Evolutionary conservation across 2,329 filamentous ascomycete genomes (phyloP), one percentile per base, ranked within the genome.

Genomic region (Myriosclerotinia curreyana): DNA sequence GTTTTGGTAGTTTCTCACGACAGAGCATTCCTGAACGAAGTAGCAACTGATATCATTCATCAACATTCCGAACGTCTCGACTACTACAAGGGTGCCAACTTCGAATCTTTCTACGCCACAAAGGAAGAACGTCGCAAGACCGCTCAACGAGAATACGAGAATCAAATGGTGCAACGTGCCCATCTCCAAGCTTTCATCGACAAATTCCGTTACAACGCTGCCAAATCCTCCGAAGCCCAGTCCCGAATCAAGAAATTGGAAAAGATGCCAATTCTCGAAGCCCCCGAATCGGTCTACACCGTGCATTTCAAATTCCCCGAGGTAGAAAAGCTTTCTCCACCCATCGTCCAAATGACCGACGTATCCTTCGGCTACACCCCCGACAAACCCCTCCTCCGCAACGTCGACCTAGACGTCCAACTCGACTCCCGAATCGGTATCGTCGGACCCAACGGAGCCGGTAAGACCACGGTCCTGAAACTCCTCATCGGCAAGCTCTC

Each of bases 171-270:
- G 0, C 87, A 94, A 77, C 86, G 95, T 71, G 92, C 92, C 40
- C 95, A 99, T 81, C 79, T 99, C 68, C 95, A 99, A 80, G 88
- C 91, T 36, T 99, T 99, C 78, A 99, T 99, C 79, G 95, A 99
- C 84, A 99, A 99, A 79, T 99, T 99, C 83, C 87, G 95, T 61
- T 99, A 99, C 83, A 99, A 99, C 75, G 95, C 95, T 36, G 95
- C 94, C 74, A 99, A 99, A 78, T 97, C 95, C 0, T 96, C 94
- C 11, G 95, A 99, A 81, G 95, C 95, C 1, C 95, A 99, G 75
- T 98, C 94, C 0, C 88, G 95, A 74, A 98, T 99, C 84, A 99
- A 99, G 84, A 99, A 99, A 76, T 82, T 99, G 67, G 96, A 99
- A 77, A 92, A 90, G 74, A 97, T 99, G 91, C 95, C 96, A 1